Base-by-base conservation (phyloP, 495 filamentous ascomycete species). In the Pyrenula aspistea region DNA sequence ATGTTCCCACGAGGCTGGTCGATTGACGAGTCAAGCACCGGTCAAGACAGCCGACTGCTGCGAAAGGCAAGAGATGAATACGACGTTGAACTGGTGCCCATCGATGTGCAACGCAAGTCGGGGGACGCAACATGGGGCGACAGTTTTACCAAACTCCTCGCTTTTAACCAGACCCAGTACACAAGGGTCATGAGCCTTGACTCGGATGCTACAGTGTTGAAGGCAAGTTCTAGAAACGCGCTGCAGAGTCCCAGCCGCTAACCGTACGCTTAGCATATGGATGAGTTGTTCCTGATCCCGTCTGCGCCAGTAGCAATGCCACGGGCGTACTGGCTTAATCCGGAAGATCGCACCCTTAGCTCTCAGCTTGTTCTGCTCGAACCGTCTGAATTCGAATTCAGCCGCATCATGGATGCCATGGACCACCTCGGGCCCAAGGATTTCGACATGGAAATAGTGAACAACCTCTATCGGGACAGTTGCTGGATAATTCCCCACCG, bases 371-470 rank as follows among this genome's bases (percentile, higher is more conserved):
- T 88, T 59, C 75, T 91, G 15, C 67, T 90, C 36, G 68, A 83
- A 51, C 86, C 87, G 0, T 82, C 80, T 11, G 72, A 68, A 36
- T 60, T 65, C 8, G 79, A 82, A 53, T 84, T 79, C 52, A 67
- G 67, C 10, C 72, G 73, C 15, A 67, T 88, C 42, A 71, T 78
- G 64, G 73, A 76, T 15, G 62, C 64, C 1, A 74, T 80, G 52
- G 60, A 75, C 15, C 31, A 42, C 31, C 4, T 42, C 15, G 31
- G 48, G 56, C 60, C 51, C n/a, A 69, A 72, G 19, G 72, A 74
- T 22, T 87, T 82, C 53, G 83, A 89, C 57, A 87, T 88, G 85
- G 86, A 91, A 57, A 71, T 91, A 1, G 63, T 92, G 47, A 91
- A 92, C 61, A 63, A 71, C 1, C 77, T 87, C n/a, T 91, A 87